Conservation (phyloP, 2,329 filamentous ascomycete species). For the Alternaria ethzedia region DNA sequence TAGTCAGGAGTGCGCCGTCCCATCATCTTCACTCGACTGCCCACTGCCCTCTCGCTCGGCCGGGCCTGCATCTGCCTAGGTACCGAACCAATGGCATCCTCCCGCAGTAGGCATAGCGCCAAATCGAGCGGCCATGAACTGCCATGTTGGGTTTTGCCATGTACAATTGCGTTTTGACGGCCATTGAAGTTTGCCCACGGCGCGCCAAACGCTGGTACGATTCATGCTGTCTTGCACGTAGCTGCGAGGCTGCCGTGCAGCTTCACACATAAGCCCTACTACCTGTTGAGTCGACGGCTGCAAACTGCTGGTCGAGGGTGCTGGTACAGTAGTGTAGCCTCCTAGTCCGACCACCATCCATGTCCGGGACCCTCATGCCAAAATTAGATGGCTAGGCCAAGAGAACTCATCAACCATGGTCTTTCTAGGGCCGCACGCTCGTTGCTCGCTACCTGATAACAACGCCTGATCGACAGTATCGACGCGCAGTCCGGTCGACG, state of each 20-base stretch:
- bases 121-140: constrained; percentile 1
- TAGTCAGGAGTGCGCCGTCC: constrained; percentile 20
- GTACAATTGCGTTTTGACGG: background rate
- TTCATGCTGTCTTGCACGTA: constrained; percentile 1
- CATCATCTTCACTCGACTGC: constrained; percentile 10
- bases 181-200: background rate
- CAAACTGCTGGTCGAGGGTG: constrained; percentile 8
- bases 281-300: background rate
- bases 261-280: background rate
- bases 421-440: background rate
- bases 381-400: constrained; percentile 17
- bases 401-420: background rate
- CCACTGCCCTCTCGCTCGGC: constrained; percentile 5
- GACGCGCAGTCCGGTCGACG: background rate
- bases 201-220: background rate
- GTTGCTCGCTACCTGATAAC: constrained; percentile 9
- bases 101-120: constrained; percentile 16
- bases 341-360: constrained; percentile 6
- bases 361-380: constrained; percentile 19
- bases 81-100: constrained; percentile 13
- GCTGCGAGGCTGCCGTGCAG: background rate
- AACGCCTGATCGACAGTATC: background rate
- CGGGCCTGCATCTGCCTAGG: constrained; percentile 6
- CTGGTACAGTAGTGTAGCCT: constrained; percentile 7
- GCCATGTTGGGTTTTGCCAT: constrained; percentile 4